A percentile compares a stretch with the other conserved stretches of the same genome.
Evolutionary conservation across 768 basidiomycete species (phyloP).

Genomic region (Lactarius evosmus): DNA sequence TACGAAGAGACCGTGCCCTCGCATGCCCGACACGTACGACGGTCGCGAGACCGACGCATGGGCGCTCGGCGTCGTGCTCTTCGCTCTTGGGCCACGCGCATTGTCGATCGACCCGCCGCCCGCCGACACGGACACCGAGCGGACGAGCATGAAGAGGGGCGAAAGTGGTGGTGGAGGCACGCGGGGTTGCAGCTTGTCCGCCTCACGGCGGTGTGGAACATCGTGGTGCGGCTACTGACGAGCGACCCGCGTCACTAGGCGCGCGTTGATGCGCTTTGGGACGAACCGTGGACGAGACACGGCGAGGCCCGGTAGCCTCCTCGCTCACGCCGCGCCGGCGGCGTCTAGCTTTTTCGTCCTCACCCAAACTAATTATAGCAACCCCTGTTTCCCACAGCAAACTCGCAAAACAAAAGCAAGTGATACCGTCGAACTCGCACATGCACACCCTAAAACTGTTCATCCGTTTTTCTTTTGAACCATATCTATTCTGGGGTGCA

Average conservation of each 20-base stretch:
- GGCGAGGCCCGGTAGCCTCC: no score
- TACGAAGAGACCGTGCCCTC: slow-evolving; percentile 26
- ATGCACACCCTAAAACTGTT: background rate
- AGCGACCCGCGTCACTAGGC: slow-evolving; percentile 66
- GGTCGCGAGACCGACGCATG: slow-evolving; percentile 82
- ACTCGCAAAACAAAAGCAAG: background rate
- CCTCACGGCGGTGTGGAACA: slow-evolving; percentile 45
- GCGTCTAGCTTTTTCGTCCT: no score
- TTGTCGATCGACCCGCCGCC: slow-evolving; percentile 61
- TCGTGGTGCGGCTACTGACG: slow-evolving; percentile 63
- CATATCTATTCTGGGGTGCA: background rate
- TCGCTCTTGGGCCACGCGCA: slow-evolving; percentile 63
- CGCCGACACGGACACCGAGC: slow-evolving; percentile 30
- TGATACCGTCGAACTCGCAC: slow-evolving; percentile 11
- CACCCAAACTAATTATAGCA: no score
- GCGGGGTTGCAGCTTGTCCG: slow-evolving; percentile 39
- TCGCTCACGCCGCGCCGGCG: no score
- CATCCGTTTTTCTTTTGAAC: no score
- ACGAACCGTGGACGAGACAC: slow-evolving; percentile 20
- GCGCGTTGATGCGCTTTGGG: slow-evolving; percentile 49
- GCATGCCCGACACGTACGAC: slow-evolving; percentile 58
- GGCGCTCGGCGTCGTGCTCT: slow-evolving; percentile 87
- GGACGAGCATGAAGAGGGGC: slow-evolving; percentile 2
- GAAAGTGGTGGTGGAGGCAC: slow-evolving; percentile 35
- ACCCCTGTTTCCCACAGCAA: background rate